Evolutionary conservation across 1,284 basidiomycete species (phyloP), one percentile per base, ranked within the genome.

Genomic region (Bondarzewia mesenterica): DNA sequence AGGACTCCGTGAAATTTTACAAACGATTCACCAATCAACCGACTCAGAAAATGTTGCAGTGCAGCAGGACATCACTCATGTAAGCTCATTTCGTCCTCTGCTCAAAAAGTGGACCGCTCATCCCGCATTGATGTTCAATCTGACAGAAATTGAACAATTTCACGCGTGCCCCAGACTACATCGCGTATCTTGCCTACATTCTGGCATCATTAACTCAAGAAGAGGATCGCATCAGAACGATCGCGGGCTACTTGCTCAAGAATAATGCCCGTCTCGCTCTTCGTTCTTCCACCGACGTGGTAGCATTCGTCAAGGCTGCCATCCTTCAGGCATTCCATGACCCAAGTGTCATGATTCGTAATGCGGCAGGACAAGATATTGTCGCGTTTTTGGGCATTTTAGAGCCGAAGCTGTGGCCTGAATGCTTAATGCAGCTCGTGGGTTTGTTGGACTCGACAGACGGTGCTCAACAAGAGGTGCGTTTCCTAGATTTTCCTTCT

Each of bases 221-320:
- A 68, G 87, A 93, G 57, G 88, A 91, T 59, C 85, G 88, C 40
- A 92, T 95, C 62, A 81, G 95, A 50, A 90, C 91, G 51, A 93
- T 98, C 66, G 94, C 96, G 26, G 96, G 95, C 48, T 89, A 98
- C 59, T 77, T 99, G 29, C 82, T 99, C 67, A 99, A 99, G 80
- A 99, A 98, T 70, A 92, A 95, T 60, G 82, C 84, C 37, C 74
- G 81, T 50, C 75, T 85, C 58, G 80, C 91, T 59, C 72, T 86
- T 45, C 73, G 71, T 48, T 78, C 84, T 12, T 70, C 80, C 21
- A 71, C 73, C n/a, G 79, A 84, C 23, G 85, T 89, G 6, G 72
- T 82, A 37, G 73, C 77, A 32, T 97, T 89, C 63, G 87, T 93
- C 55, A 96, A 96, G 66, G 72, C 69, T 12, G 82, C 87, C 36